Evolutionary conservation across 768 basidiomycete species (phyloP).

Genomic region (Tubosaeta sp.): DNA sequence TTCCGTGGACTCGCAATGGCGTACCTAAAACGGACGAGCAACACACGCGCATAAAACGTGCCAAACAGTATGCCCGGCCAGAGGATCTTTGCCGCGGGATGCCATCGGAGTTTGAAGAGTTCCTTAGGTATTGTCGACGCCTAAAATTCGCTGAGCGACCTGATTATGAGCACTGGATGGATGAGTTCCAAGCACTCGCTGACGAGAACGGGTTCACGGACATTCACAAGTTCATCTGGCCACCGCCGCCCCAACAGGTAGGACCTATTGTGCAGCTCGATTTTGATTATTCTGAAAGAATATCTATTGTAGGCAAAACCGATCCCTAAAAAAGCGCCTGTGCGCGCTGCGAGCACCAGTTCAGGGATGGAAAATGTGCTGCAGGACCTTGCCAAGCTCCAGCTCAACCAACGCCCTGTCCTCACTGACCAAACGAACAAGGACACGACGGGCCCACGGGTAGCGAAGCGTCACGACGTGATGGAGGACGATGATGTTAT

Average conservation of each 20-base stretch:
- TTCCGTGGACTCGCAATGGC: conserved; percentile 78
- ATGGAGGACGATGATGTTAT: conserved; percentile 33
- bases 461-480: conserved; percentile 27
- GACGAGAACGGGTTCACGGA: conserved; percentile 53
- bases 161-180: conserved; percentile 61
- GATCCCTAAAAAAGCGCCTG: conserved; percentile 11
- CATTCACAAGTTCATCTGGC: conserved; percentile 68
- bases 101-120: conserved; percentile 72
- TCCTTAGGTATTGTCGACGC: conserved; percentile 65
- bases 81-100: conserved; percentile 67
- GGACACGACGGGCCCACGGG: conserved; percentile 26
- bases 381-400: conserved; percentile 54
- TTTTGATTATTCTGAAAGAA: conserved; percentile 1
- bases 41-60: conserved; percentile 60
- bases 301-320: conserved; percentile 27
- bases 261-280: not conserved
- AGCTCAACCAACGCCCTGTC: conserved; percentile 48
- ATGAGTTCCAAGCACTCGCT: conserved; percentile 63
- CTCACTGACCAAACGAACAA: conserved; percentile 51
- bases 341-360: conserved; percentile 26
- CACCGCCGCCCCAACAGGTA: conserved; percentile 46
- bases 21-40: conserved; percentile 65
- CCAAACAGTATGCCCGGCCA: conserved; percentile 55
- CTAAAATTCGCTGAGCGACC: conserved; percentile 66
- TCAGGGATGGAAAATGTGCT: conserved; percentile 54